Evolutionary conservation across 148 eudicot species (phyloP).

Genomic region (Fagopyrum tataricum): DNA sequence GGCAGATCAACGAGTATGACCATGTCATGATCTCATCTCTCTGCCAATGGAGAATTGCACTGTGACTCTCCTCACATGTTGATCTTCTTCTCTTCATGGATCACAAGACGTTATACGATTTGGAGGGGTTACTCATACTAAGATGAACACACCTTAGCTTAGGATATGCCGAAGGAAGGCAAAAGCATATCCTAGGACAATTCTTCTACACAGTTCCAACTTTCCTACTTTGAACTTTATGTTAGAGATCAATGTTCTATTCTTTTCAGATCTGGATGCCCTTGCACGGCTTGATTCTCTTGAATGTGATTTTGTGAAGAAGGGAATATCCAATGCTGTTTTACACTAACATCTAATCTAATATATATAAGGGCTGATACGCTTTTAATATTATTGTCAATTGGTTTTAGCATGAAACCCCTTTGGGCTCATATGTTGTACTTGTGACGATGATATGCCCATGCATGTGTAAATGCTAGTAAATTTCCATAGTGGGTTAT

Average conservation of each 20-base stretch:
- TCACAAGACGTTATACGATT: neutral
- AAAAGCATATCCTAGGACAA: slow-evolving; percentile 1
- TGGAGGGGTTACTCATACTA: no score
- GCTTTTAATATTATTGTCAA: no score
- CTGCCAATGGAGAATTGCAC: slow-evolving; percentile 10
- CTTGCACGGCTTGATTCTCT: neutral
- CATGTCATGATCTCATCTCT: neutral
- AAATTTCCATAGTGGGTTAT: no score
- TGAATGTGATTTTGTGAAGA: neutral
- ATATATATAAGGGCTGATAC: no score
- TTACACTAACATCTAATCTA: no score
- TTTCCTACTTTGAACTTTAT: neutral
- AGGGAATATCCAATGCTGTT: neutral
- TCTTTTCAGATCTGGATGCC: neutral
- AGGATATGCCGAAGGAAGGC: slow-evolving; percentile 1
- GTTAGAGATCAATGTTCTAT: neutral
- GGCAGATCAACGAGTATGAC: neutral
- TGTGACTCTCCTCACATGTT: slow-evolving; percentile 1
- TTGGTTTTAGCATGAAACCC: no score
- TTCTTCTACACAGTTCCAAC: neutral
- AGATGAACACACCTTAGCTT: neutral
- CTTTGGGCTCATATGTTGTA: no score
- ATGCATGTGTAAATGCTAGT: no score
- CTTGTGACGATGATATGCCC: no score
- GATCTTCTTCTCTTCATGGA: neutral